Base-by-base conservation (phyloP, 2,329 filamentous ascomycete species). In the Exophiala lecanii-corni region DNA sequence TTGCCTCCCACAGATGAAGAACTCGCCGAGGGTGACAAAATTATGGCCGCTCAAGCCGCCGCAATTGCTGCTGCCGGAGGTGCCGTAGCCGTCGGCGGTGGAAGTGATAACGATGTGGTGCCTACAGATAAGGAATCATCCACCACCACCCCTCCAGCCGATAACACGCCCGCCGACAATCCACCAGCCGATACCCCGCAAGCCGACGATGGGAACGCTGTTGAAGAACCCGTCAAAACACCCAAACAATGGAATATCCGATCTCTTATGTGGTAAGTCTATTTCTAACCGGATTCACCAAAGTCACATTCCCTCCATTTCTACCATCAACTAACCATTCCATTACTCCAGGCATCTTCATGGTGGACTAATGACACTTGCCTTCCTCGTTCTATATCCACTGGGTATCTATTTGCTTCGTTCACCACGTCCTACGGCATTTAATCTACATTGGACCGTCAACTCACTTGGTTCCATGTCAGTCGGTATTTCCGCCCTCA, bases 401-500 rank as follows among this genome's bases (percentile, higher is more conserved):
- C 39, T 61, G 5, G 62, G 62, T 3, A 56, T 61, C 4, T 52
- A 65, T 31, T 46, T 66, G 3, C 61, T 69, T 0, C 62, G 64
- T 2, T 62, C 68, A 9, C 51, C 68, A 17, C 58, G 61, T 25
- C 61, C 63, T 36, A 65, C 35, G 9, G 39, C 54, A 2, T 56
- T 69, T 23, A 60, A 60, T 36, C 57, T 66, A 12, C 72, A 74
- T 53, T 61, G 68, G 31, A 58, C 62, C 1, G 54, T 67, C 10
- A 68, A 69, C 31, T 54, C 61, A 0, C 31, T 68, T 0, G 62
- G 67, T 3, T 50, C 66, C 9, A 53, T 62, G 0, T 59, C 67
- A 5, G 58, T 69, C 2, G 31, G 65, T 1, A 52, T 68, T 1
- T 62, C 64, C 0, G 66, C 68, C 20, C 60, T 56, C 0, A 54